These are phyloP conservation scores for Adenanthera pavonina DNA, from an alignment of 306 rosid species.

Conservation along the genomic window DNA sequence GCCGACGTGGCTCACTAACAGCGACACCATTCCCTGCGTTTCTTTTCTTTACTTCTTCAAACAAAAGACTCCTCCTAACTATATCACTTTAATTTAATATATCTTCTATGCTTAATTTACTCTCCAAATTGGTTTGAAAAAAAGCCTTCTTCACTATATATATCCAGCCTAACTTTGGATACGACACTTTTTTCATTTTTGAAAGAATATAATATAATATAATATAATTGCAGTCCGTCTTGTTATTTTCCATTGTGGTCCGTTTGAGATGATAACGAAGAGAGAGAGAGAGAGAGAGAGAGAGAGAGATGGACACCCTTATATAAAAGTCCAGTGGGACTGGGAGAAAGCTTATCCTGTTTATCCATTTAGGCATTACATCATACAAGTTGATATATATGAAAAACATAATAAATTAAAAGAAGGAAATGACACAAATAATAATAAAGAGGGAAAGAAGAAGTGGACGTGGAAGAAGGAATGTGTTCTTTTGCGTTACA, in stretches of 20 bases:
- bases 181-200: not conserved
- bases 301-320: slow-evolving; percentile 29
- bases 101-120: too few species aligned
- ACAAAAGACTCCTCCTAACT: too few species aligned
- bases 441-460: slow-evolving; percentile 37
- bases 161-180: not conserved
- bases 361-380: slow-evolving; percentile 55
- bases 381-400: slow-evolving; percentile 55
- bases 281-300: slow-evolving; percentile 8
- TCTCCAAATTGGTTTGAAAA: too few species aligned
- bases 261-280: slow-evolving; percentile 34
- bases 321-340: slow-evolving; percentile 24
- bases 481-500: slow-evolving; percentile 36
- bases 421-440: not conserved
- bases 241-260: slow-evolving; percentile 34
- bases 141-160: too few species aligned
- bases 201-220: not conserved
- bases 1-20: slow-evolving; percentile 43
- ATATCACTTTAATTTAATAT: too few species aligned
- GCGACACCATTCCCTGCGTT: slow-evolving; percentile 25
- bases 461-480: slow-evolving; percentile 52
- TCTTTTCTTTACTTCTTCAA: not conserved
- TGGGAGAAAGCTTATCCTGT: slow-evolving; percentile 64
- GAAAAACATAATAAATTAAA: not conserved
- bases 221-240: not conserved